Evolutionary conservation across 73 alveolate species (phyloP).

Genomic region (Paramecium tetraurelia): DNA sequence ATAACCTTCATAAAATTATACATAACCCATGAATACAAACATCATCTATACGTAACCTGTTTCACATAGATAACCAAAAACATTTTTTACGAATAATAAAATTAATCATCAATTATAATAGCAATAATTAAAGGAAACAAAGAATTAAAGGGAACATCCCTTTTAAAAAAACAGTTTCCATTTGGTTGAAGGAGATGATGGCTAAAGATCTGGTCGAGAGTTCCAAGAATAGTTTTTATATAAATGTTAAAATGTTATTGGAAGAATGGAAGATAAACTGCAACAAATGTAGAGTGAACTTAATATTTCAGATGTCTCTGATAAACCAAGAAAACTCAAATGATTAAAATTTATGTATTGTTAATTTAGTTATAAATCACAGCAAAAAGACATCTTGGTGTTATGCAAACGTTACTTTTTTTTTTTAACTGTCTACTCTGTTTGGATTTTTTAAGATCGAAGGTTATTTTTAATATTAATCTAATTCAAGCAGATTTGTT

Average conservation of each 20-base stretch:
- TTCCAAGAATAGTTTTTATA: not conserved
- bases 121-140: not conserved
- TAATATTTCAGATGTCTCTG: not conserved
- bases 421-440: not conserved
- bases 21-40: not conserved
- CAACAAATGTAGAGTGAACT: slow-evolving; percentile 19
- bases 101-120: not conserved
- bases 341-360: not conserved
- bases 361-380: not conserved
- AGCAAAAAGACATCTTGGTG: not conserved
- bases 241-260: slow-evolving; percentile 26
- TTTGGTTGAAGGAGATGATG: not conserved
- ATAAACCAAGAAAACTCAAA: slow-evolving; percentile 3
- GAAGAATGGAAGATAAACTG: slow-evolving; percentile 39
- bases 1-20: not conserved
- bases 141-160: not conserved
- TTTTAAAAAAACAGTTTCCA: not conserved
- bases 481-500: not conserved
- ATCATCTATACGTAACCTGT: not conserved
- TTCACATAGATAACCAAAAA: slow-evolving; percentile 36
- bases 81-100: slow-evolving; percentile 28
- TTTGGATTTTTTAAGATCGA: not conserved
- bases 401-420: not conserved
- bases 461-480: not conserved
- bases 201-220: not conserved